phyloP scores from a whole-genome alignment of 2,329 filamentous ascomycete genomes.

The Diaporthe vexans region DNA sequence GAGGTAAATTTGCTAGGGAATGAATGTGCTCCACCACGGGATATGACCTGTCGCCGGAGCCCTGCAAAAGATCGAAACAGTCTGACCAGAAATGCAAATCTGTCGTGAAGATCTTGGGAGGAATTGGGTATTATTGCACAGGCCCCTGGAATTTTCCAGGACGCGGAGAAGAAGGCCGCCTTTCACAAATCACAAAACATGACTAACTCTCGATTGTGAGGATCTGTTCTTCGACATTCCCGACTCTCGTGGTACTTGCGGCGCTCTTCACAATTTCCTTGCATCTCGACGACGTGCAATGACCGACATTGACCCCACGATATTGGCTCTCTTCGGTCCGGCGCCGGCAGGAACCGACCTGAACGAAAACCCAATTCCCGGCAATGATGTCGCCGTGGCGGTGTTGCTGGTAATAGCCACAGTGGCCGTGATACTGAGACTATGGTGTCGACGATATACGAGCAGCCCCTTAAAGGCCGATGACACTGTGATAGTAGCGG shows the following conservation, averaged over 20 bases:
- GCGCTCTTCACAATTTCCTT: neutral
- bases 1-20: neutral
- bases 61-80: neutral
- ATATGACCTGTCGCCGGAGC: neutral
- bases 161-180: neutral
- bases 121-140: neutral
- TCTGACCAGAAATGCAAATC: neutral
- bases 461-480: slow-evolving; percentile 1
- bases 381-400: slow-evolving; percentile 15
- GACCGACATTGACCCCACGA: neutral
- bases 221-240: neutral
- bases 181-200: neutral
- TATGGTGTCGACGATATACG: neutral
- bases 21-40: neutral
- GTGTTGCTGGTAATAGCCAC: slow-evolving; percentile 7
- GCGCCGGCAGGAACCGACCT: neutral
- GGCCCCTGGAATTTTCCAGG: neutral
- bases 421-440: neutral
- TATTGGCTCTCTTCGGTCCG: slow-evolving; percentile 2
- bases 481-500: slow-evolving; percentile 8
- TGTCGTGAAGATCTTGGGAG: neutral
- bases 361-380: neutral
- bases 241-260: neutral
- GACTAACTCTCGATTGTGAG: neutral
- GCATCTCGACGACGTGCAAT: neutral